Evolutionary conservation across 139 green algal genomes (phyloP).

Genomic region (Volvox reticuliferus): DNA sequence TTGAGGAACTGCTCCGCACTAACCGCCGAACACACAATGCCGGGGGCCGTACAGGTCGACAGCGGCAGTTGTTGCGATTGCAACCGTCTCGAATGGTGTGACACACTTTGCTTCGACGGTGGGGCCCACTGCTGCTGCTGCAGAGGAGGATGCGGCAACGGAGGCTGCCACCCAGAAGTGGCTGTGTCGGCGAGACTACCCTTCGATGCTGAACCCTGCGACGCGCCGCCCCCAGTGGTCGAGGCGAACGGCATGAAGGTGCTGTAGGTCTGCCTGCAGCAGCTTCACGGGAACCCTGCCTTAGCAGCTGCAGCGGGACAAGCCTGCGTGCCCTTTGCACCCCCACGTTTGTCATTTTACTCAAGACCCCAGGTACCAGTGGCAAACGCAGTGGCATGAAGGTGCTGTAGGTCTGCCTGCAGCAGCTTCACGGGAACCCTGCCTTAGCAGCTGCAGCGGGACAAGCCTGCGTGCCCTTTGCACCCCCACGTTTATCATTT

Average conservation of each 20-base stretch:
- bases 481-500: too few relatives aligned
- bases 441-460: too few relatives aligned
- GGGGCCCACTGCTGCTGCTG: background rate
- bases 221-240: background rate
- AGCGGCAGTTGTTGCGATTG: background rate
- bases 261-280: conserved; percentile 31
- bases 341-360: too few relatives aligned
- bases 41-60: background rate
- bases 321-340: too few relatives aligned
- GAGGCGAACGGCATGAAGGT: conserved; percentile 26
- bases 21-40: background rate
- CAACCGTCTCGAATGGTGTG: background rate
- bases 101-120: background rate
- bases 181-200: conserved; percentile 15
- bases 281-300: background rate
- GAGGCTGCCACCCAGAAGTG: conserved; percentile 1
- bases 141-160: background rate
- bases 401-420: conserved; percentile 30
- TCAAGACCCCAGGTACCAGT: too few relatives aligned
- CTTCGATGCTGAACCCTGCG: background rate
- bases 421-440: background rate
- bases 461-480: too few relatives aligned
- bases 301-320: too few relatives aligned
- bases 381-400: conserved; percentile 5
- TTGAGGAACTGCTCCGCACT: background rate